Base-by-base conservation (phyloP, 2,329 filamentous ascomycete species). In the Beauveria sp. region DNA sequence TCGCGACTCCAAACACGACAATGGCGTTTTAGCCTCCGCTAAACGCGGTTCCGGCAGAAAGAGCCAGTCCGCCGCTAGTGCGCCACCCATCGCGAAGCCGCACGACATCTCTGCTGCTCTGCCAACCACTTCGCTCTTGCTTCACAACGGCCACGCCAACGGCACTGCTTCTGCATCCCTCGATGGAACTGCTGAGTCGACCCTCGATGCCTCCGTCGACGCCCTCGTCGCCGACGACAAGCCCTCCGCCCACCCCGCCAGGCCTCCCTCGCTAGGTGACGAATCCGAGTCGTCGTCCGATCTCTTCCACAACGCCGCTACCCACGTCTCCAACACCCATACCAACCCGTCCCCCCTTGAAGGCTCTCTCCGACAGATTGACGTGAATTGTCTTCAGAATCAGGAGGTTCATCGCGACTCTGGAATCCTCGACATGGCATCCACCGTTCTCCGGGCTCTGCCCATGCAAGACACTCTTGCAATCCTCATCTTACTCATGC, bases 381-480 rank as follows among this genome's bases (percentile, higher is more conserved):
- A 90, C 70, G 84, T 88, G 69, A 88, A 88, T 72, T 82, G 83
- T 66, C 82, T 84, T 71, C 88, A 87, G 73, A 84, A 88, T 67
- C 79, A 81, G 66, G 81, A 87, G 63, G 81, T 88, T 59, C 88
- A 89, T 70, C 86, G 86, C 67, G 85, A 89, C 71, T 80, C 86
- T 59, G 89, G 89, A 62, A 85, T 90, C 53, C 77, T 96, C 67
- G 87, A 90, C 68, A 80, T 96, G 66, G 88, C 89, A 65, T 84
- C 90, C 67, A 96, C 92, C 60, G 93, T 97, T 68, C 84, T 97
- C 72, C 87, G 86, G 69, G 91, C 92, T 57, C 93, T 92, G 69
- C 93, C 93, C 59, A 86, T 96, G 71, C 90, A 91, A 77, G 93
- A 97, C 77, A 96, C 93, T 63, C 91, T 97, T 76, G 92, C 93